Evolutionary conservation across 805 yeast species (phyloP).

Genomic region (Kuraishia cidri): DNA sequence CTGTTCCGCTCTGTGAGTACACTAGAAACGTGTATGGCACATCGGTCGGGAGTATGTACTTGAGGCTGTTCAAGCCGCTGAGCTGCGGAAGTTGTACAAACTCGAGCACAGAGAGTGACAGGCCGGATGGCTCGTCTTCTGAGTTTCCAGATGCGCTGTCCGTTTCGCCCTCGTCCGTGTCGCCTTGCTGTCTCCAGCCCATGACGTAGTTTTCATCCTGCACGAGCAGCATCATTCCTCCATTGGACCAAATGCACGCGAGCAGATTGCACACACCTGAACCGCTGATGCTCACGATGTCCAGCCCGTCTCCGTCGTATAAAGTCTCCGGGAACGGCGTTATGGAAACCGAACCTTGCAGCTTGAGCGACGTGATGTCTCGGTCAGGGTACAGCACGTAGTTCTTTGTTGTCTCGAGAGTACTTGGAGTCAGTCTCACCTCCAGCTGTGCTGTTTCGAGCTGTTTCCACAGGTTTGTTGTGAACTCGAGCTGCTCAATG

Average conservation of each 20-base stretch:
- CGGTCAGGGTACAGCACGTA: background rate
- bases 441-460: slow-evolving; percentile 6
- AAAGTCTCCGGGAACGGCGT: slow-evolving; percentile 46
- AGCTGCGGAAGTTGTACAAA: too few relatives aligned
- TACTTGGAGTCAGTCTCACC: slow-evolving; percentile 1
- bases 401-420: background rate
- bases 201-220: slow-evolving; percentile 23
- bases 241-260: slow-evolving; percentile 10
- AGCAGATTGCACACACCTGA: slow-evolving; percentile 15
- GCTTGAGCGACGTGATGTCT: slow-evolving; percentile 1
- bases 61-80: too few relatives aligned
- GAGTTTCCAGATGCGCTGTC: too few relatives aligned
- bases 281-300: slow-evolving; percentile 16
- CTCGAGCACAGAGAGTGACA: too few relatives aligned
- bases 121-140: too few relatives aligned
- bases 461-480: slow-evolving; percentile 10
- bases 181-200: slow-evolving; percentile 18
- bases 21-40: background rate
- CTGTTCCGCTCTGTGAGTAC: slow-evolving; percentile 8
- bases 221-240: slow-evolving; percentile 17
- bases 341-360: slow-evolving; percentile 48
- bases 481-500: slow-evolving; percentile 11
- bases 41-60: too few relatives aligned
- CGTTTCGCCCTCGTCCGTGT: background rate
- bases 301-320: slow-evolving; percentile 34